Conservation (phyloP, 2,329 filamentous ascomycete species). For the Aspergillus awamori region DNA sequence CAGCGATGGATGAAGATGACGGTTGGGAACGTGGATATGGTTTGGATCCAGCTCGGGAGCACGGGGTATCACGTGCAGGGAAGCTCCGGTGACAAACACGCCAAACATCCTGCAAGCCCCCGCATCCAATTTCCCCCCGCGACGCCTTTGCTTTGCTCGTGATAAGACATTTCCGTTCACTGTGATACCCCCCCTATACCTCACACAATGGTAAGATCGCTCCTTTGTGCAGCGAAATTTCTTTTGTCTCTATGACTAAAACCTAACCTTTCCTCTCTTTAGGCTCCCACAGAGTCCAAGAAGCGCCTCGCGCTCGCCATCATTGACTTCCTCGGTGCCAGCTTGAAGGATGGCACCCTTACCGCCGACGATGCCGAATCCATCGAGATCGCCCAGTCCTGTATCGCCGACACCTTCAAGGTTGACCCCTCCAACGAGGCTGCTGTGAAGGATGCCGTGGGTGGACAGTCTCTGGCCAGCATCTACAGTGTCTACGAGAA, state of each 20-base stretch:
- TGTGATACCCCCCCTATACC: not conserved
- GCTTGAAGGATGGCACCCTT: slow-evolving; percentile 84
- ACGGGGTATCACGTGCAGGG: slow-evolving; percentile 22
- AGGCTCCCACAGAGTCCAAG: slow-evolving; percentile 58
- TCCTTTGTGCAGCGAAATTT: not conserved
- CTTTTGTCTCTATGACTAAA: not conserved
- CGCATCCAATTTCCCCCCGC: slow-evolving; percentile 24
- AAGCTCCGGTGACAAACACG: slow-evolving; percentile 16
- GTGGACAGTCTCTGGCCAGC: slow-evolving; percentile 81
- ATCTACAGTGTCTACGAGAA: slow-evolving; percentile 98
- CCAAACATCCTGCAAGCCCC: slow-evolving; percentile 24
- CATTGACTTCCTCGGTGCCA: slow-evolving; percentile 88
- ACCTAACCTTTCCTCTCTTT: not conserved
- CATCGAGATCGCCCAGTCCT: slow-evolving; percentile 91
- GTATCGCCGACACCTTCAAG: slow-evolving; percentile 93
- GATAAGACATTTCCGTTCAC: slow-evolving; percentile 5
- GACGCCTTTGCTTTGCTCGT: slow-evolving; percentile 16
- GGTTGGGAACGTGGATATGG: slow-evolving; percentile 10
- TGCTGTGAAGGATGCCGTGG: slow-evolving; percentile 75
- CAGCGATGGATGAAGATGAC: slow-evolving; percentile 7
- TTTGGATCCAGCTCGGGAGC: slow-evolving; percentile 10
- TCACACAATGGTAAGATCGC: slow-evolving; percentile 26
- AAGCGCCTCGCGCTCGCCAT: slow-evolving; percentile 96
- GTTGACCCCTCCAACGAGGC: slow-evolving; percentile 79
- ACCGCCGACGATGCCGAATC: slow-evolving; percentile 86